Percentiles rank a stretch among this genome's conserved stretches.
Evolutionary conservation across 257 asterid species (phyloP).

Genomic region (Apocynum venetum): DNA sequence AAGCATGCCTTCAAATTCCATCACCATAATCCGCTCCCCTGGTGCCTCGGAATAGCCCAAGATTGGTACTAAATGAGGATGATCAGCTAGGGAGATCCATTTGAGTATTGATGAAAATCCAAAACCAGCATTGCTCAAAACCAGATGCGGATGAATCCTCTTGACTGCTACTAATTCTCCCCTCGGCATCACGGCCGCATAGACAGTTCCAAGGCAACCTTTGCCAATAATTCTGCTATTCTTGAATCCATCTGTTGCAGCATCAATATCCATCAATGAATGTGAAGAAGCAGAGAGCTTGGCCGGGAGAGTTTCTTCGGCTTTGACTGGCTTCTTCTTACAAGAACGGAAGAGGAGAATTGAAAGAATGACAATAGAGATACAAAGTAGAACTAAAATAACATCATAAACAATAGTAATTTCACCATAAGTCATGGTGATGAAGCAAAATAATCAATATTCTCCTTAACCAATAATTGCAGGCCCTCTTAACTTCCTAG

Average conservation of each 20-base stretch:
- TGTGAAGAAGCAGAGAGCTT: conserved; percentile 41
- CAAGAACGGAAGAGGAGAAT: conserved; percentile 39
- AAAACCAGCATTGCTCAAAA: conserved; percentile 66
- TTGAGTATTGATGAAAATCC: conserved; percentile 61
- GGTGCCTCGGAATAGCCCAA: conserved; percentile 87
- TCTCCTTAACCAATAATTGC: neutral
- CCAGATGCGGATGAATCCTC: conserved; percentile 64
- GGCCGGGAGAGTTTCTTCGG: conserved; percentile 28
- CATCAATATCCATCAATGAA: conserved; percentile 62
- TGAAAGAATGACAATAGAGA: conserved; percentile 27
- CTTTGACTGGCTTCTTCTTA: conserved; percentile 34
- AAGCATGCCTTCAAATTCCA: conserved; percentile 71
- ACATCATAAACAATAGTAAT: conserved; percentile 34
- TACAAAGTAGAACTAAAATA: conserved; percentile 33
- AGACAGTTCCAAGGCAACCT: conserved; percentile 72
- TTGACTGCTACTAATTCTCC: conserved; percentile 70
- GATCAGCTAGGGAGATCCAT: conserved; percentile 61
- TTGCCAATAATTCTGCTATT: conserved; percentile 60
- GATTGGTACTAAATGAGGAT: conserved; percentile 65
- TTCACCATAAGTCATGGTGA: conserved; percentile 32
- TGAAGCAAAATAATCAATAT: neutral
- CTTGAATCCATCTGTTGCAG: conserved; percentile 85
- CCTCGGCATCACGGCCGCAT: conserved; percentile 62
- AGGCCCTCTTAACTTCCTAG: too few species aligned
- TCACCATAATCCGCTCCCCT: conserved; percentile 69